Evolutionary conservation across 768 basidiomycete genomes (phyloP), one percentile per base, ranked within the genome.

Genomic region (Agaricus blazei): DNA sequence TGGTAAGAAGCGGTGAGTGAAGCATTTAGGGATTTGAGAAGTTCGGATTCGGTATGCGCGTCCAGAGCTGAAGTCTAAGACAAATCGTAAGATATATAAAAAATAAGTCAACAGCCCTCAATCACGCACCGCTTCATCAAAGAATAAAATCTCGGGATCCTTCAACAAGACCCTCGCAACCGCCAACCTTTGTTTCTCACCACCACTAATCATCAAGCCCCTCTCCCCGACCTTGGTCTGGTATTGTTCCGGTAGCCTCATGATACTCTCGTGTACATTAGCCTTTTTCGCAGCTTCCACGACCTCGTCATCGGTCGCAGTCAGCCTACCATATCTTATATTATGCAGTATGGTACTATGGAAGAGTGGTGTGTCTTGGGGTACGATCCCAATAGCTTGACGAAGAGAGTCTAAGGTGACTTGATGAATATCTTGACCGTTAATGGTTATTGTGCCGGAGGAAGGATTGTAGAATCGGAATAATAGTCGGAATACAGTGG

Each of bases 281-380:
- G 97, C 97, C 70, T 88, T 87, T 66, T 74, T 75, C 54, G 93
- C 86, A 19, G 87, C 96, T 62, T 84, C 85, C 52, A 79, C 76
- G 29, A 98, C 97, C 65, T 98, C 89, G 54, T 90, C 90, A 60
- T 98, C 94, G 1, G 75, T 88, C 46, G 95, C 96, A 54, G 86
- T 83, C 28, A 98, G 70, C 24, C 87, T 77, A 1, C 97, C 97
- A 67, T 99, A 99, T 11, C 95, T 79, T 46, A 99, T 83, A 65
- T 99, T 99, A 67, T 98, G 93, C 79, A 97, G 75, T 45, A 98
- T 87, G 65, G 98, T 87, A 4, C 91, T 86, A 68, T 99, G 95
- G 79, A 99, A 98, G 3, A 99, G 75, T 1, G 97, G 96, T 14
- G 96, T 99, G 63, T 99, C 97, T 68, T 99, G 96, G 1, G 97